Conservation (phyloP, 2,329 filamentous ascomycete species). For the Calonectria leucothoes region DNA sequence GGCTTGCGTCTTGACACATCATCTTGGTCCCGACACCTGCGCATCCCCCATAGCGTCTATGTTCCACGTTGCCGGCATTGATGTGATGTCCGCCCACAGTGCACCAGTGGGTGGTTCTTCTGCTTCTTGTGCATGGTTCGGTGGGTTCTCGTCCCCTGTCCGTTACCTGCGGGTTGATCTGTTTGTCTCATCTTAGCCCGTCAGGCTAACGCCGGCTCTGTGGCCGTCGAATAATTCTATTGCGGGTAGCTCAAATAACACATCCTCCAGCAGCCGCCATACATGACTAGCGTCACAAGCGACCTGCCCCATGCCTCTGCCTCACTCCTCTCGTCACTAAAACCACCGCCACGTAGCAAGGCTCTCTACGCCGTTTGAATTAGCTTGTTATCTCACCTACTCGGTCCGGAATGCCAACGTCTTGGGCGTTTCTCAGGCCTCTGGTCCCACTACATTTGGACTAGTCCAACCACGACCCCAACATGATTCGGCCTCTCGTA, state of each 20-base stretch:
- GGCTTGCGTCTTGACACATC: background rate
- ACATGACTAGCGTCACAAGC: constrained; percentile 8
- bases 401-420: background rate
- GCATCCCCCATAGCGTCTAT: background rate
- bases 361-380: background rate
- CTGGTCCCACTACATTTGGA: background rate
- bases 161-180: constrained; percentile 27
- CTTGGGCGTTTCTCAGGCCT: background rate
- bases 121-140: background rate
- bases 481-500: background rate
- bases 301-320: background rate
- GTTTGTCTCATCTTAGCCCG: constrained; percentile 29
- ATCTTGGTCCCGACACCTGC: background rate
- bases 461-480: background rate
- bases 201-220: constrained; percentile 14
- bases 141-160: background rate
- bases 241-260: background rate
- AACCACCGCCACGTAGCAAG: constrained; percentile 20
- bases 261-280: background rate
- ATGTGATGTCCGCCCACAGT: background rate
- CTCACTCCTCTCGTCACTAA: background rate
- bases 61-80: background rate
- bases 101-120: background rate
- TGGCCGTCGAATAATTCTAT: constrained; percentile 10
- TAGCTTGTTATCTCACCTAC: background rate